A percentile compares a stretch with the other conserved stretches of the same genome.
These are phyloP conservation scores for Ambrosia artemisiifolia DNA, from an alignment of 129 eudicot species.

Conservation along the genomic window DNA sequence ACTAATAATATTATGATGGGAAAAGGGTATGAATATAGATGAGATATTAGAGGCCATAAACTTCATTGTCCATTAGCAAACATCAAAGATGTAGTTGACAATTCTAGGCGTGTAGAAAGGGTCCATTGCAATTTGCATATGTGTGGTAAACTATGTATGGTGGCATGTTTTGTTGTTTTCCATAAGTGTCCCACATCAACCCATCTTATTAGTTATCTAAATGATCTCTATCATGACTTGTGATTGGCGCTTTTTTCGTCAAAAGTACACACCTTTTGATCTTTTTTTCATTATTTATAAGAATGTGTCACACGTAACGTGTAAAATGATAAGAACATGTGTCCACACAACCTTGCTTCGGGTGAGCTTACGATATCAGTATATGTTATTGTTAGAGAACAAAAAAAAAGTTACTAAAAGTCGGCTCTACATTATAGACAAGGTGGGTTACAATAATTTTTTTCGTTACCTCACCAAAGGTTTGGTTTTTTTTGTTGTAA, in stretches of 20 bases:
- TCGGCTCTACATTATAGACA: no score
- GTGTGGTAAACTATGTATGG: no score
- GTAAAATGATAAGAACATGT: not conserved
- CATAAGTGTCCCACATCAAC: slow-evolving; percentile 15
- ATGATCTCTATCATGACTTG: slow-evolving; percentile 27
- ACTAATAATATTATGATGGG: not conserved
- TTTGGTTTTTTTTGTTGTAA: no score
- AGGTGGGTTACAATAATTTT: no score
- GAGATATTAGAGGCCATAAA: slow-evolving; percentile 28
- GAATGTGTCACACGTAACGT: not conserved
- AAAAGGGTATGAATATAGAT: slow-evolving; percentile 14
- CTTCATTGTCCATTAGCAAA: slow-evolving; percentile 28
- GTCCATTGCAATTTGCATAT: slow-evolving; percentile 18
- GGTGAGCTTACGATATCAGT: not conserved
- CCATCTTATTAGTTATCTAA: slow-evolving; percentile 18
- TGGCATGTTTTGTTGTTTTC: slow-evolving; percentile 33
- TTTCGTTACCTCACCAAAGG: no score
- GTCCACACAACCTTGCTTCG: not conserved
- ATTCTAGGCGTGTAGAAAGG: slow-evolving; percentile 12
- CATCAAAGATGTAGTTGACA: slow-evolving; percentile 22
- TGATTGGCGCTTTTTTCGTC: slow-evolving; percentile 16
- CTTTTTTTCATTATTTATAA: slow-evolving; percentile 1
- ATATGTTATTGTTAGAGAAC: not conserved
- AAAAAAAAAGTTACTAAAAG: no score
- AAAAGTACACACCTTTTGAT: slow-evolving; percentile 8